These are phyloP conservation scores for Crithidia thermophila DNA, from an alignment of 208 protist species.

Conservation along the genomic window DNA sequence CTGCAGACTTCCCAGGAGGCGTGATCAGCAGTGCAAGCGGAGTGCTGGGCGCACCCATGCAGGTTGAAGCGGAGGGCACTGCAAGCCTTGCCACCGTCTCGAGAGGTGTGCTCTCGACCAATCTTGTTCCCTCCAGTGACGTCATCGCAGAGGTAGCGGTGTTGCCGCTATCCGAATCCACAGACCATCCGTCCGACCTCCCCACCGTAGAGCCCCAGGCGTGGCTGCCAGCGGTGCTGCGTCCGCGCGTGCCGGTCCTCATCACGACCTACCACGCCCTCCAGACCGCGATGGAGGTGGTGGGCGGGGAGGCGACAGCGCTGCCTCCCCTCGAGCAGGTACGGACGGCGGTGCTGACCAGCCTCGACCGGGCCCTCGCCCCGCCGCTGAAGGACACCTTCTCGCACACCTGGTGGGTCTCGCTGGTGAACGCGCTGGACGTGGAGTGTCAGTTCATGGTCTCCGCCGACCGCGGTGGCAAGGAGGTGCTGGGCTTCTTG, in stretches of 20 bases:
- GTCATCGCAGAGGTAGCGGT: too few species aligned
- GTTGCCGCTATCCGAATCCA: neutral
- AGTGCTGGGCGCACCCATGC: too few species aligned
- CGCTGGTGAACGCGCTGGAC: conserved; percentile 68
- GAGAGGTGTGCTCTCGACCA: too few species aligned
- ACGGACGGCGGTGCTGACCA: conserved; percentile 44
- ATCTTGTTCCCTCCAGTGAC: too few species aligned
- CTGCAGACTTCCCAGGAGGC: too few species aligned
- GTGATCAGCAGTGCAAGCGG: too few species aligned
- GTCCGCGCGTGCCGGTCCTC: conserved; percentile 48
- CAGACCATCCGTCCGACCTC: neutral
- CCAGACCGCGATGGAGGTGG: conserved; percentile 36
- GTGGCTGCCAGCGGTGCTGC: conserved; percentile 38
- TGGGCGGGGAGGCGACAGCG: conserved; percentile 30
- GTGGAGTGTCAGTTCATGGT: conserved; percentile 82
- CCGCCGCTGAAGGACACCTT: conserved; percentile 42
- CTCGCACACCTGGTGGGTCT: conserved; percentile 50
- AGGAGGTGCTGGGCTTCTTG: conserved; percentile 47
- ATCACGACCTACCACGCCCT: conserved; percentile 51
- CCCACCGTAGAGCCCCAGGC: conserved; percentile 3
- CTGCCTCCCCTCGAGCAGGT: conserved; percentile 69
- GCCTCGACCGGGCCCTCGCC: conserved; percentile 48
- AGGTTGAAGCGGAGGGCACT: too few species aligned
- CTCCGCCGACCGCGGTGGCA: conserved; percentile 38
- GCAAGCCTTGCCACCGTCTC: too few species aligned